Base-by-base conservation (phyloP, 2,329 filamentous ascomycete genomes). In the Xylariaceae sp. region DNA sequence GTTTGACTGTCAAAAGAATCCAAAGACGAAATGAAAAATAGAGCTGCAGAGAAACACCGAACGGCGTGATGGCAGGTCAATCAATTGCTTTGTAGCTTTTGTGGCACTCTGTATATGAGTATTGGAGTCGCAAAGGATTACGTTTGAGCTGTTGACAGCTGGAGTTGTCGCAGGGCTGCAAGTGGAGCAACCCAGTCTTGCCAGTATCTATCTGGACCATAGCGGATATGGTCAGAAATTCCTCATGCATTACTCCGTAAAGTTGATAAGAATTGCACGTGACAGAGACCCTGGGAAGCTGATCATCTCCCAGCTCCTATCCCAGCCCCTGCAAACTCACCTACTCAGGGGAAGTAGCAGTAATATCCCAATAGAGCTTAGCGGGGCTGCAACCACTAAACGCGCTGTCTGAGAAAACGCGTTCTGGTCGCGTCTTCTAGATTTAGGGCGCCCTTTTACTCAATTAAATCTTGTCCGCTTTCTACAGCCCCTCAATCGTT, bases 401-500 rank as follows among this genome's bases (percentile, higher is more conserved):
- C 58, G 56, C 58, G 56, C 29, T 42, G 6, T 30, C 16, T 8
- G 46, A 40, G 55, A 56, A 45, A 58, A 50, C 61, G 64, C 61
- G 61, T 61, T 50, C 20, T 10, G 0, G 16, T 42, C 56, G 53
- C 52, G 58, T 48, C 16, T 56, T 42, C 33, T 33, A 24, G 29
- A 9, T 24, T 6, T 15, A n/a, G 3, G 23, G 8, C 15, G 32
- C 44, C 52, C 61, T 57, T 48, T 33, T 27, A 5, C 7, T 13
- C 53, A 57, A 60, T 64, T 61, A 51, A 51, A 54, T 54, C 57
- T 51, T 58, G 55, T 58, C 51, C 53, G 50, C 44, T 13, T 11
- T 15, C 20, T n/a, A 35, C 36, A 42, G 16, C 54, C 53, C 48
- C 55, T 54, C 51, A 41, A 43, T 50, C 39, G 16, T 10, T 13